These are phyloP conservation scores for Nicotiana tomentosiformis DNA, from an alignment of 257 asterid genomes.

Conservation along the genomic window DNA sequence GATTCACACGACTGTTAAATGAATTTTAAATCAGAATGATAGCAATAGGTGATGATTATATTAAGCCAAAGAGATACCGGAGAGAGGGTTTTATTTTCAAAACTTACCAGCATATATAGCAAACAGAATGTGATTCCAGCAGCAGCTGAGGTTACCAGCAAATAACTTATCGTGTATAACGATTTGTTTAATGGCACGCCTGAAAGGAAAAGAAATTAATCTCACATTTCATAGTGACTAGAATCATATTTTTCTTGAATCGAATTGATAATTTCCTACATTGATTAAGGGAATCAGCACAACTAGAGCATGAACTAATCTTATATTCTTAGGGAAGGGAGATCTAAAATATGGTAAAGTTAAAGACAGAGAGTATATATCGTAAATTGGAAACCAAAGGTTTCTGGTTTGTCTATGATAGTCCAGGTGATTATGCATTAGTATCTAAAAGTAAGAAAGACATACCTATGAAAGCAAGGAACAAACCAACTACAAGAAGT, in stretches of 20 bases:
- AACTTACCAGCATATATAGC: conserved; percentile 51
- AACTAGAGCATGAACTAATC: not conserved
- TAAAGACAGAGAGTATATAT: not conserved
- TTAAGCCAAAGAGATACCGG: not conserved
- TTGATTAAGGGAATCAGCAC: not conserved
- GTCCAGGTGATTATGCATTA: not conserved
- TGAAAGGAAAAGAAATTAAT: conserved; percentile 15
- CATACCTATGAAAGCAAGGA: conserved; percentile 60
- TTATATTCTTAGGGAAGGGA: not conserved
- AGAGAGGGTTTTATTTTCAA: not conserved
- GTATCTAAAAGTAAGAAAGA: not conserved
- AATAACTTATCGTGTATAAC: conserved; percentile 63
- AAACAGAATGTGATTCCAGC: conserved; percentile 76
- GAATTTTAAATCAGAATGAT: not conserved
- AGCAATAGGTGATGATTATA: not conserved
- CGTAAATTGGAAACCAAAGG: not conserved
- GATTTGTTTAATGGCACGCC: conserved; percentile 80
- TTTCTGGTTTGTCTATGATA: not conserved
- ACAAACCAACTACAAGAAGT: conserved; percentile 50
- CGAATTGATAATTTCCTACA: not conserved
- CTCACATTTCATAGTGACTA: conserved; percentile 1
- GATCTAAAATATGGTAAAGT: not conserved
- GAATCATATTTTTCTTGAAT: not conserved
- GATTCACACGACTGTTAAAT: not conserved
- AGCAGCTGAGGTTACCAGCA: conserved; percentile 68